These are phyloP conservation scores for Fagus sylvatica DNA, from an alignment of 306 rosid genomes.

Conservation along the genomic window DNA sequence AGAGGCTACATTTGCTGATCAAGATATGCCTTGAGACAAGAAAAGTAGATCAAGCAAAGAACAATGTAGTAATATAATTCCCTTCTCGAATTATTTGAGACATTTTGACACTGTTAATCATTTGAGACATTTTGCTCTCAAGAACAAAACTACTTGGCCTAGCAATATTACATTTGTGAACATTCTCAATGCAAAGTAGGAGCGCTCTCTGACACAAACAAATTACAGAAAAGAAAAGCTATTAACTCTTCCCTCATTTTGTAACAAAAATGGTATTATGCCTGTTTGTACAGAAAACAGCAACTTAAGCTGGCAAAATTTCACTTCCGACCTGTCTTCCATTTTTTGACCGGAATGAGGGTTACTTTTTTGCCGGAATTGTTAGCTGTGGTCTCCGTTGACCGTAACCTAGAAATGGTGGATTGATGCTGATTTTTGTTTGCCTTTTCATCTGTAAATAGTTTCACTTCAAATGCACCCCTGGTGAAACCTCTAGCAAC, in stretches of 20 bases:
- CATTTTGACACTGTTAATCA: background rate
- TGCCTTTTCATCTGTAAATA: constrained; percentile 57
- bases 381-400: constrained; percentile 48
- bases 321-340: constrained; percentile 64
- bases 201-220: background rate
- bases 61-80: background rate
- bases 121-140: background rate
- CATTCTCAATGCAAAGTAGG: constrained; percentile 10
- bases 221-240: constrained; percentile 16
- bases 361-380: constrained; percentile 51
- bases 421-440: constrained; percentile 51
- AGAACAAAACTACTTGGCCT: constrained; percentile 34
- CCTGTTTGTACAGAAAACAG: background rate
- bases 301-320: background rate
- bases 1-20: background rate
- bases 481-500: constrained; percentile 91
- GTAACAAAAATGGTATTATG: background rate
- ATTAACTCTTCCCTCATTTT: background rate
- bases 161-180: constrained; percentile 2
- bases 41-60: background rate
- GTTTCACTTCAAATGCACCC: constrained; percentile 80
- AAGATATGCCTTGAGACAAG: background rate
- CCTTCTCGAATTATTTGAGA: background rate
- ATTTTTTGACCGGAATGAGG: constrained; percentile 63
- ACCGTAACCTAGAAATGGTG: constrained; percentile 56